Percentiles rank a stretch among this genome's conserved stretches.
phyloP scores from a whole-genome alignment of 2,329 filamentous ascomycete genomes.

The Xylariaceae sp. region DNA sequence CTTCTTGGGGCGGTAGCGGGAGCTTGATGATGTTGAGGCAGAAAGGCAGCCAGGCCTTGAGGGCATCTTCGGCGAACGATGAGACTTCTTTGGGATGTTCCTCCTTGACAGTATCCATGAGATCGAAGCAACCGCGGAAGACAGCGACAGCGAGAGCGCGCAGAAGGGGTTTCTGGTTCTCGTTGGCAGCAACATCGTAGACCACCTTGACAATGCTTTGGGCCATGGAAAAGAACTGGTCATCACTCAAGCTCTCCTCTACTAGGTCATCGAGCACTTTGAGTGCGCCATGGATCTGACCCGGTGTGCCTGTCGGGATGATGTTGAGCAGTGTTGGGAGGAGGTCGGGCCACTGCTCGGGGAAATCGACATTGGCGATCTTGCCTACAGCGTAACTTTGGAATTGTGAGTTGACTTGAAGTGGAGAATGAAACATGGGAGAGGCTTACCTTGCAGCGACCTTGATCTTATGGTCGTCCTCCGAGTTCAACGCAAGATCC shows the following conservation, averaged over 20 bases:
- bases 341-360: slow-evolving; percentile 89
- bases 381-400: slow-evolving; percentile 76
- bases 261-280: slow-evolving; percentile 87
- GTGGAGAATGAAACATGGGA: neutral
- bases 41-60: slow-evolving; percentile 85
- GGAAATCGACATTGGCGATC: slow-evolving; percentile 90
- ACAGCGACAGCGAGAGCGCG: slow-evolving; percentile 85
- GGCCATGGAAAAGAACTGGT: slow-evolving; percentile 90
- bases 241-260: slow-evolving; percentile 88
- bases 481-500: slow-evolving; percentile 69
- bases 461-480: slow-evolving; percentile 82
- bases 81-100: slow-evolving; percentile 85
- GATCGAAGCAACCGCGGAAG: slow-evolving; percentile 88
- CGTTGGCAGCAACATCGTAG: slow-evolving; percentile 77
- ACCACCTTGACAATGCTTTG: slow-evolving; percentile 80
- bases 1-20: slow-evolving; percentile 65
- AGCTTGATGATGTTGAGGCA: slow-evolving; percentile 77
- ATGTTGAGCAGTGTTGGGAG: slow-evolving; percentile 76
- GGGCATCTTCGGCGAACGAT: slow-evolving; percentile 81
- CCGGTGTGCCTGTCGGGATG: slow-evolving; percentile 72
- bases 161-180: slow-evolving; percentile 69
- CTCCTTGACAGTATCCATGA: slow-evolving; percentile 94
- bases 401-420: neutral
- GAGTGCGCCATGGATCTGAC: slow-evolving; percentile 83
- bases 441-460: slow-evolving; percentile 72